Evolutionary conservation across 2,329 filamentous ascomycete genomes (phyloP).

Genomic region (Diaporthe vexans): DNA sequence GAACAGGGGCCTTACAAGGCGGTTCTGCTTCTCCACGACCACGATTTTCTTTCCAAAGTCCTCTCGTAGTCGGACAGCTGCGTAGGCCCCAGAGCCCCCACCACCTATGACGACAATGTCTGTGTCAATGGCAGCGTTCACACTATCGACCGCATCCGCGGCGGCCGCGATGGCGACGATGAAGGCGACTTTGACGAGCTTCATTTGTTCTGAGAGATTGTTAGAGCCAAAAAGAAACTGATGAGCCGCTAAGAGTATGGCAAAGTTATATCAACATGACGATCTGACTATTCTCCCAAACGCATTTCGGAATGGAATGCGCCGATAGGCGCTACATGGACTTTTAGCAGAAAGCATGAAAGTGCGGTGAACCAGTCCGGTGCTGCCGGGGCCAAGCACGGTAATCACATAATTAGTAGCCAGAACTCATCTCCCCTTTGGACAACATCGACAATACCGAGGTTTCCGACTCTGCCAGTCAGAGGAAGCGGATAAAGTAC

Average conservation of each 20-base stretch:
- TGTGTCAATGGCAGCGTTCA: background rate
- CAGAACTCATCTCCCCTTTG: background rate
- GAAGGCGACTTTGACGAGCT: background rate
- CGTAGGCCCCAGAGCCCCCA: slow-evolving; percentile 7
- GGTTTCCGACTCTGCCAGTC: too few relatives aligned
- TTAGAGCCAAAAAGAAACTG: too few relatives aligned
- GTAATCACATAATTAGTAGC: background rate
- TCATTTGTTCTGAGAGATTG: background rate
- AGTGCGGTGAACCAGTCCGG: background rate
- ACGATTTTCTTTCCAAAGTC: slow-evolving; percentile 11
- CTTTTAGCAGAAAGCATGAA: background rate
- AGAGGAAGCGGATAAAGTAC: background rate
- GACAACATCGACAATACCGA: background rate
- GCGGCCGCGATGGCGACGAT: background rate
- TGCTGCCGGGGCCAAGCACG: background rate
- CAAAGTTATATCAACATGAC: background rate
- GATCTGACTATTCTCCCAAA: background rate
- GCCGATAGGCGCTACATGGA: background rate
- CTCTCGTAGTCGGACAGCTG: slow-evolving; percentile 3
- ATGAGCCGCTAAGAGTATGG: background rate
- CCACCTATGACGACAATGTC: slow-evolving; percentile 6
- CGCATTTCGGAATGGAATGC: background rate
- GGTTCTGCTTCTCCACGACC: slow-evolving; percentile 6
- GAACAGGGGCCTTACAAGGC: background rate
- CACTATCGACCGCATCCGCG: background rate